Conservation (phyloP, 441 rosid genomes). For the Jatropha podagrica region DNA sequence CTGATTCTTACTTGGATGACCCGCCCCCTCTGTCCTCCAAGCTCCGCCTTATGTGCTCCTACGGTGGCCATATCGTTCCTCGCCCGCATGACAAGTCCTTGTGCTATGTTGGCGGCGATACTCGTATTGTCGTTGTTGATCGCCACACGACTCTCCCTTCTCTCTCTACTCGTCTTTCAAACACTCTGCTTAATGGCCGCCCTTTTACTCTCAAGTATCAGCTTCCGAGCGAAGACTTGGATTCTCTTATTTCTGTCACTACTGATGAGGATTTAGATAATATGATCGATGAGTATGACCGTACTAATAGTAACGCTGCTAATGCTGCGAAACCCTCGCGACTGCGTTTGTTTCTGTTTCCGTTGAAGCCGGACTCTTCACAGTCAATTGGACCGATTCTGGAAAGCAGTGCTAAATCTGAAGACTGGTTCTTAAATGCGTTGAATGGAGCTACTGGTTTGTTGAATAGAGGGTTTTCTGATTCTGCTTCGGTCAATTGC, state of each 20-base stretch:
- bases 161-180: slow-evolving; percentile 60
- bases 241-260: slow-evolving; percentile 84
- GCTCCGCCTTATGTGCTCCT: slow-evolving; percentile 96
- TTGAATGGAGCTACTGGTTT: slow-evolving; percentile 57
- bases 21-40: slow-evolving; percentile 51
- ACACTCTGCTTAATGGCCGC: slow-evolving; percentile 55
- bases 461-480: slow-evolving; percentile 67
- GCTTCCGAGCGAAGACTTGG: slow-evolving; percentile 91
- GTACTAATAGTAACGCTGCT: slow-evolving; percentile 38
- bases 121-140: slow-evolving; percentile 84
- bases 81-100: slow-evolving; percentile 92
- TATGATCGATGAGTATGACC: slow-evolving; percentile 95
- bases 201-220: slow-evolving; percentile 85
- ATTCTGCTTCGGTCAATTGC: slow-evolving; percentile 69
- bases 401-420: slow-evolving; percentile 60
- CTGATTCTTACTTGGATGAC: slow-evolving; percentile 68
- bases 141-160: slow-evolving; percentile 58
- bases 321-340: slow-evolving; percentile 52
- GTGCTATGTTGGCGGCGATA: slow-evolving; percentile 92
- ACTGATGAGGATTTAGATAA: slow-evolving; percentile 95
- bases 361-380: slow-evolving; percentile 63
- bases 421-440: slow-evolving; percentile 89
- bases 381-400: slow-evolving; percentile 75
- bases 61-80: slow-evolving; percentile 92
- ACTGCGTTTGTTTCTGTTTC: slow-evolving; percentile 73